Evolutionary conservation across 148 eudicot species (phyloP).

Genomic region (Vaccinium myrtillus): DNA sequence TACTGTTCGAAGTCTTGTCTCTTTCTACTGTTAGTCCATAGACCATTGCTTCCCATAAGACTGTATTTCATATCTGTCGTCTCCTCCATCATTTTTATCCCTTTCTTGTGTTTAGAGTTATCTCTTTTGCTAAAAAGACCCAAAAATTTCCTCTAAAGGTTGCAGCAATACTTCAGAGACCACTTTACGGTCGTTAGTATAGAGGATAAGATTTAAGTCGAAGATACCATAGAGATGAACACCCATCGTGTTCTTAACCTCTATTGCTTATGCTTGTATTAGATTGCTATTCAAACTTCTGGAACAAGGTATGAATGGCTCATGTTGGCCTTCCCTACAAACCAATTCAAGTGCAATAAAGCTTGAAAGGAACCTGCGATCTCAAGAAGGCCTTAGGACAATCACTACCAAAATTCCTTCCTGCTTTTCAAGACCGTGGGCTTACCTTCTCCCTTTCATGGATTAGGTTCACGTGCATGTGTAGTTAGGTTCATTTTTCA

Average conservation of each 20-base stretch:
- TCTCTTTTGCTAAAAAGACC: not conserved
- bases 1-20: not conserved
- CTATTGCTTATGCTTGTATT: conserved; percentile 2
- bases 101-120: not conserved
- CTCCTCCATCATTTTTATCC: not conserved
- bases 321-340: not conserved
- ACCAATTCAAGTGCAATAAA: not conserved
- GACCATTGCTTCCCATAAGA: not conserved
- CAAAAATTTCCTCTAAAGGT: not conserved
- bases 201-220: not conserved
- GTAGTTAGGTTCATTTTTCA: not conserved
- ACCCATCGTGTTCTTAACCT: not conserved
- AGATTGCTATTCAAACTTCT: not conserved
- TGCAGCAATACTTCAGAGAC: not conserved
- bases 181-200: not conserved
- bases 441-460: conserved; percentile 7
- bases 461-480: not conserved
- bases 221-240: conserved; percentile 2
- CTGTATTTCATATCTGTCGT: not conserved
- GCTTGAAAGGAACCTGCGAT: not conserved
- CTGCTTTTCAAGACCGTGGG: not conserved
- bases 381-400: not conserved
- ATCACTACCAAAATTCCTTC: not conserved
- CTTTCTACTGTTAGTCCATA: not conserved
- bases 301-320: not conserved